Percentiles rank a stretch among this genome's conserved stretches.
Evolutionary conservation across 2,329 filamentous ascomycete genomes (phyloP).

Genomic region (Fusarium aywerte): DNA sequence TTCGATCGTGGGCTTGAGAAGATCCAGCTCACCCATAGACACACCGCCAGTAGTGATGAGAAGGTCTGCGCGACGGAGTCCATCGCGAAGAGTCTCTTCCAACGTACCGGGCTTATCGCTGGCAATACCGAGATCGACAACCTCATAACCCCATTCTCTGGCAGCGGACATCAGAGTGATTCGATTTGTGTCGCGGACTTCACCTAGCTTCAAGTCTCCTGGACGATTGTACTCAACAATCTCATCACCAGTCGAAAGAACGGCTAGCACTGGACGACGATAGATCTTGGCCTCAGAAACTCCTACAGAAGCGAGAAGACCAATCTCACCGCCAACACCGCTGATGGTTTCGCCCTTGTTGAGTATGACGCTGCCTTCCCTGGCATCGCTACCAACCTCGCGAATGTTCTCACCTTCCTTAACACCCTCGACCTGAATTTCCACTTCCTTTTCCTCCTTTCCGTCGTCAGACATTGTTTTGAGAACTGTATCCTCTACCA

Average conservation of each 20-base stretch:
- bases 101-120: slow-evolving; percentile 77
- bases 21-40: slow-evolving; percentile 96
- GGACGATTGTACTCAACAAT: slow-evolving; percentile 79
- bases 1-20: slow-evolving; percentile 96
- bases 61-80: slow-evolving; percentile 79
- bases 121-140: slow-evolving; percentile 87
- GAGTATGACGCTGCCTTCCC: slow-evolving; percentile 75
- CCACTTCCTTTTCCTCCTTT: slow-evolving; percentile 85
- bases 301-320: slow-evolving; percentile 87
- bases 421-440: slow-evolving; percentile 83
- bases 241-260: slow-evolving; percentile 95
- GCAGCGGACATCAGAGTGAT: slow-evolving; percentile 86
- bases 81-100: slow-evolving; percentile 80
- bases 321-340: slow-evolving; percentile 88
- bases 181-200: slow-evolving; percentile 94
- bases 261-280: slow-evolving; percentile 80
- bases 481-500: slow-evolving; percentile 89
- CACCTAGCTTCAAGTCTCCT: slow-evolving; percentile 74
- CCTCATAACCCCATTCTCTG: slow-evolving; percentile 77
- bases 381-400: slow-evolving; percentile 89
- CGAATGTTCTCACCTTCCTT: slow-evolving; percentile 86
- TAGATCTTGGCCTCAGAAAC: slow-evolving; percentile 77
- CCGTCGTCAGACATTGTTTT: slow-evolving; percentile 80
- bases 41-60: slow-evolving; percentile 94
- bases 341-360: slow-evolving; percentile 84